phyloP scores from a whole-genome alignment of 2,329 filamentous ascomycete genomes.

The Blastomyces gilchristii region DNA sequence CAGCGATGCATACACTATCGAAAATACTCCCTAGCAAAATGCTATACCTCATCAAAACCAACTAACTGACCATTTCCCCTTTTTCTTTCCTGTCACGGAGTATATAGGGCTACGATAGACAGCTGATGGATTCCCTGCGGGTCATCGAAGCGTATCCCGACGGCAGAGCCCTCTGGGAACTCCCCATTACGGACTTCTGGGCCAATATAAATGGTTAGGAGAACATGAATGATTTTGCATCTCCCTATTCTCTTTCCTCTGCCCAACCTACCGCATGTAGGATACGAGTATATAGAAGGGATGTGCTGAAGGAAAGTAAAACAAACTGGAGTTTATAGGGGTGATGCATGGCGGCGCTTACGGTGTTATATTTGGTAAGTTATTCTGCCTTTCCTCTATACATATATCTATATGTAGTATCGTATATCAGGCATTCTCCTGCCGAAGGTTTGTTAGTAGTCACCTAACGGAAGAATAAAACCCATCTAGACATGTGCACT shows the following conservation, averaged over 20 bases:
- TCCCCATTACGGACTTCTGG: constrained; percentile 19
- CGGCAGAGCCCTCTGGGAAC: constrained; percentile 19
- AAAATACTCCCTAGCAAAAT: not conserved
- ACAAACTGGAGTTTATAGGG: constrained; percentile 8
- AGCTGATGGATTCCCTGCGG: constrained; percentile 19
- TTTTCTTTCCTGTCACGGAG: not conserved
- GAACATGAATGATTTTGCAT: not conserved
- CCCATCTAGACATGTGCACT: constrained; percentile 40
- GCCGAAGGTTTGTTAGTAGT: not conserved
- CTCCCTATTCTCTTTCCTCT: not conserved
- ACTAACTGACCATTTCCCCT: not conserved
- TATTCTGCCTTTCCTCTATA: not conserved
- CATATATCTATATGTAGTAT: not conserved
- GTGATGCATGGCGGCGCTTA: constrained; percentile 45
- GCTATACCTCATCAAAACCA: not conserved
- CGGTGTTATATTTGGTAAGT: constrained; percentile 60
- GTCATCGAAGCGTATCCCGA: constrained; percentile 19
- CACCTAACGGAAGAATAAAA: not conserved
- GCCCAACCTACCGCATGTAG: not conserved
- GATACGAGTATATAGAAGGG: not conserved
- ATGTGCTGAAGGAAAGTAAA: not conserved
- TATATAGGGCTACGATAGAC: constrained; percentile 19
- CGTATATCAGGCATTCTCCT: not conserved
- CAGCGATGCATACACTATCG: not conserved
- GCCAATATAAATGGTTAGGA: constrained; percentile 20